Base-by-base conservation (phyloP, 768 basidiomycete genomes). In the Pseudohyphozyma bogoriensis region DNA sequence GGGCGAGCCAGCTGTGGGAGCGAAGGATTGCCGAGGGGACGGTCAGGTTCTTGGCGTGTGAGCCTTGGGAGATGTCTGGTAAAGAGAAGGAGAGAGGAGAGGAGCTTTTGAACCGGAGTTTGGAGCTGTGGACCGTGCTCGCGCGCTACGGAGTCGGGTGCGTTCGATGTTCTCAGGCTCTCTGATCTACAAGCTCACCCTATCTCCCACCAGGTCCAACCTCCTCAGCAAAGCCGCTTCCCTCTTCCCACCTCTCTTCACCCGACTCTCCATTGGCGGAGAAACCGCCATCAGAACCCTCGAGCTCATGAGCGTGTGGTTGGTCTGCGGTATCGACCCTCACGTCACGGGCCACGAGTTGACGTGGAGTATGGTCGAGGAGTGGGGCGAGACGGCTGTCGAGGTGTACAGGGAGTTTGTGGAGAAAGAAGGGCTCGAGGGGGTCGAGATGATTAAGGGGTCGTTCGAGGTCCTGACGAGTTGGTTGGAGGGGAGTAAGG, bases 311-410 rank as follows among this genome's bases (percentile, higher is more conserved):
- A 80, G 81, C 60, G 75, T 78, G 0, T 96, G 90, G 91, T 84
- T 78, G 9, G 77, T 81, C 4, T 92, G 88, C 66, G 89, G 90
- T 0, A 80, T 82, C n/a, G 86, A 97, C 69, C 92, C 93, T 9
- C 93, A 97, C 70, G 78, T 79, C 56, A 89, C 89, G 0, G 78
- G 78, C 11, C 93, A 97, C 73, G 89, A 87, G 55, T 82, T 96
- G 51, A 74, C 86, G 12, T 97, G 93, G 92, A 87, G 84, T 57
- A 88, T 90, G 69, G 77, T 93, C 13, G 74, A 77, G n/a, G 83
- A 81, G 4, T 87, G 85, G 83, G 82, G 78, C 0, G 93, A 89
- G 87, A 78, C 76, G 22, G 77, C 51, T 9, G 22, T 42, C 39
- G 55, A 56, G n/a, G 78, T 33, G 67, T 83, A 11, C 69, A 79